Evolutionary conservation across 768 basidiomycete species (phyloP).

Genomic region (Sistotremastrum niveocremeum): DNA sequence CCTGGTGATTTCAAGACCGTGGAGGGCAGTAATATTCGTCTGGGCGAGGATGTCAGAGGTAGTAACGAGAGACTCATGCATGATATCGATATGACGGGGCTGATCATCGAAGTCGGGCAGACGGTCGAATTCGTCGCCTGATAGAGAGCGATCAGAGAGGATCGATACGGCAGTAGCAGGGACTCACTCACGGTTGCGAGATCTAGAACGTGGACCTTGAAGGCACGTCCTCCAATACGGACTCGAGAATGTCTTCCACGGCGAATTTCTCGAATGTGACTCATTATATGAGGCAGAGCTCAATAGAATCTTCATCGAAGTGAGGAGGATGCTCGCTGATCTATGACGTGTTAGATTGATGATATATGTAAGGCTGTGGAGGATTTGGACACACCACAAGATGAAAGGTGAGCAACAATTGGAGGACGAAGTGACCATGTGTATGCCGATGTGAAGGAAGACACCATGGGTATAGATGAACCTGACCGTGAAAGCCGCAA

Average conservation of each 20-base stretch:
- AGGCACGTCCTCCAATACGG: conserved; percentile 10
- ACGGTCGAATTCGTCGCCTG: conserved; percentile 2
- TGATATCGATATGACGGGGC: conserved; percentile 5
- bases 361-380: no score
- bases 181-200: background rate
- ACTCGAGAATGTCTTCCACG: conserved; percentile 6
- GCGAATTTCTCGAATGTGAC: conserved; percentile 9
- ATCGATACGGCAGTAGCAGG: background rate
- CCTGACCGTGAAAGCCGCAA: conserved; percentile 12
- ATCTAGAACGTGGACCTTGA: background rate
- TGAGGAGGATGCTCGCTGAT: background rate
- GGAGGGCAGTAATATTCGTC: background rate
- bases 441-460: conserved; percentile 13
- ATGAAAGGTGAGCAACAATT: conserved; percentile 9
- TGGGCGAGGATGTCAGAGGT: conserved; percentile 6
- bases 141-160: background rate
- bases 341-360: background rate
- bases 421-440: conserved; percentile 11
- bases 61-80: conserved; percentile 12
- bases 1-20: conserved; percentile 1
- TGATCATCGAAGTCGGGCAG: conserved; percentile 20
- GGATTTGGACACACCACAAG: background rate
- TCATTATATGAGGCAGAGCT: no score
- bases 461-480: conserved; percentile 22
- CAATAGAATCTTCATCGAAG: conserved; percentile 4